A percentile compares a stretch with the other conserved stretches of the same genome.
These are phyloP conservation scores for Fomitopsis pinicola DNA, from an alignment of 1,284 basidiomycete genomes.

Conservation along the genomic window DNA sequence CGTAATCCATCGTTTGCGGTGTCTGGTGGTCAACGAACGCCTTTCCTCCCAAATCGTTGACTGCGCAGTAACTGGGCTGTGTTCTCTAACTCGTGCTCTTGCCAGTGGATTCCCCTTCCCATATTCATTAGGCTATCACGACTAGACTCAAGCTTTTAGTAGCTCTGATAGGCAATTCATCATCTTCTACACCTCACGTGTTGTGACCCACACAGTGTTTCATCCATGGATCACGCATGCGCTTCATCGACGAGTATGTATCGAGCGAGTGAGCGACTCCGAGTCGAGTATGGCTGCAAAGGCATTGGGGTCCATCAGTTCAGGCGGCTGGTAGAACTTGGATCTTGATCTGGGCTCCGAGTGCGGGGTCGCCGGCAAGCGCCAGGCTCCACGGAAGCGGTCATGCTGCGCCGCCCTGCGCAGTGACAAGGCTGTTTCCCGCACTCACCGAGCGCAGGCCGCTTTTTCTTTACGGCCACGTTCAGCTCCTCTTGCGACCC, in stretches of 20 bases:
- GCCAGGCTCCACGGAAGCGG: not conserved
- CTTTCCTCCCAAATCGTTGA: conserved; percentile 12
- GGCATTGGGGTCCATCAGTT: not conserved
- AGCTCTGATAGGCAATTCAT: no score
- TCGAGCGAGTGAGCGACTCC: no score
- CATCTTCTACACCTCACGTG: no score
- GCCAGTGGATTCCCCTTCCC: no score
- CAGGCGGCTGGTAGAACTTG: not conserved
- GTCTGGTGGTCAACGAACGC: conserved; percentile 15
- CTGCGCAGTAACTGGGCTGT: no score
- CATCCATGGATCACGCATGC: no score
- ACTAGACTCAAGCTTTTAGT: no score
- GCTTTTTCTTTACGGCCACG: not conserved
- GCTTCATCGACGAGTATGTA: no score
- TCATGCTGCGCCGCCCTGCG: not conserved
- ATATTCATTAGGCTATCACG: no score
- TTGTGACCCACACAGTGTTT: no score
- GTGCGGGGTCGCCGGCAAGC: not conserved
- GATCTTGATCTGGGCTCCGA: not conserved
- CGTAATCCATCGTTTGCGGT: conserved; percentile 10
- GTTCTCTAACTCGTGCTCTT: no score
- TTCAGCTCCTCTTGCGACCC: conserved; percentile 3
- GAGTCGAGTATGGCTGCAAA: no score
- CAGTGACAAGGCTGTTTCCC: conserved; percentile 7
- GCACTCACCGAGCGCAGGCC: conserved; percentile 7